Percentiles rank a stretch among this genome's conserved stretches.
Evolutionary conservation across 768 basidiomycete genomes (phyloP).

Genomic region (Boletus edulis): DNA sequence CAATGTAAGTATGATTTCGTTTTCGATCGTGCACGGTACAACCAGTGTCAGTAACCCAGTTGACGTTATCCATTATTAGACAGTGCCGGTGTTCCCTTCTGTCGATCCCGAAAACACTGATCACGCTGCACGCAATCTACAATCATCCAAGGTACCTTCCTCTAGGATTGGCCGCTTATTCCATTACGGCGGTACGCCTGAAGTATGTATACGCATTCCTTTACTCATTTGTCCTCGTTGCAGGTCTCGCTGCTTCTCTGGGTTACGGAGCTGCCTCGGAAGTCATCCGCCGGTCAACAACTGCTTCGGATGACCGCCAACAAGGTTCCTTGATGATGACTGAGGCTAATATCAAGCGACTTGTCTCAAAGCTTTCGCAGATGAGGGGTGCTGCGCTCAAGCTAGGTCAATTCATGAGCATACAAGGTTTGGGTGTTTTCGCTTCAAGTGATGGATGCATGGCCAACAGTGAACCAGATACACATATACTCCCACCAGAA

Average conservation of each 20-base stretch:
- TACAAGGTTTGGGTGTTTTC: conserved; percentile 60
- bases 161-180: conserved; percentile 86
- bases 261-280: conserved; percentile 90
- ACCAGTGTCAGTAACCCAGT: background rate
- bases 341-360: conserved; percentile 84
- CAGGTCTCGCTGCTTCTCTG: conserved; percentile 89
- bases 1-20: conserved; percentile 4
- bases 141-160: conserved; percentile 87
- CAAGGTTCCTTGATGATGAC: conserved; percentile 73
- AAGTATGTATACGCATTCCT: background rate
- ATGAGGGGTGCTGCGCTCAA: conserved; percentile 98
- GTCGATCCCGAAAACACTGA: background rate
- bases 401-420: conserved; percentile 95
- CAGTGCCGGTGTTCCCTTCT: background rate
- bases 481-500: conserved; percentile 82
- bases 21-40: background rate
- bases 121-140: conserved; percentile 42
- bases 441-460: background rate
- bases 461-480: conserved; percentile 50
- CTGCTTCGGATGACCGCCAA: conserved; percentile 31
- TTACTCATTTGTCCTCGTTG: background rate
- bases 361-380: conserved; percentile 89
- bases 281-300: conserved; percentile 66
- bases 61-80: conserved; percentile 5
- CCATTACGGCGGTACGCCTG: conserved; percentile 81